Base-by-base conservation (phyloP, 2,329 filamentous ascomycete species). In the Waltergamsia citrina region DNA sequence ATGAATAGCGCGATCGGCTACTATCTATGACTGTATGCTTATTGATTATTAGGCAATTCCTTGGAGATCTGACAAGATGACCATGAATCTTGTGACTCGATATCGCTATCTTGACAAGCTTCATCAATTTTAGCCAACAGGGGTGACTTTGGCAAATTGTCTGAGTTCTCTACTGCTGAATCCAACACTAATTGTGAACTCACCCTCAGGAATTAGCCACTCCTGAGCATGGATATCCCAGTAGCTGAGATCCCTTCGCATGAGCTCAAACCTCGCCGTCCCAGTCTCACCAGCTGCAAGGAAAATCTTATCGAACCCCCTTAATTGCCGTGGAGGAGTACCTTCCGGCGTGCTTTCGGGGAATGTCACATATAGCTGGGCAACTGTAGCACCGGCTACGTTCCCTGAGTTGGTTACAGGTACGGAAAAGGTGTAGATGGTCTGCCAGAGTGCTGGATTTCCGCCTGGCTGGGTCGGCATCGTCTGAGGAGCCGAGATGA, bases 351-450 rank as follows among this genome's bases (percentile, higher is more conserved):
- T 41, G 32, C 48, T 48, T 15, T 49, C 48, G 27, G 61, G 57
- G 51, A 66, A 55, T 5, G 46, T 42, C n/a, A 76, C 49, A 46
- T 78, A 78, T 2, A 78, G 53, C 51, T 78, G 73, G 3, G 67
- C 55, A 1, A 77, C 65, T 8, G 65, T 59, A 3, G 62, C 62
- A 18, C 69, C 72, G 16, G 52, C 46, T 1, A 71, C 48, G 2
- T 45, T 38, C 14, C 74, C 73, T 0, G 63, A 68, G 54, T 78
- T 78, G 23, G 50, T 54, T 6, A 78, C 46, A 1, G 58, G 52
- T 3, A 65, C 60, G 3, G 58, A 56, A 8, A 72, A 60, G 27
- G 52, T 65, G 39, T 59, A 63, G n/a, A 78, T 43, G 7, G 53
- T 54, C 7, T 67, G 60, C 62, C 67, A 78, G 17, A 78, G 62